phyloP scores from a whole-genome alignment of 495 filamentous ascomycete genomes.

The Glonium stellatum region DNA sequence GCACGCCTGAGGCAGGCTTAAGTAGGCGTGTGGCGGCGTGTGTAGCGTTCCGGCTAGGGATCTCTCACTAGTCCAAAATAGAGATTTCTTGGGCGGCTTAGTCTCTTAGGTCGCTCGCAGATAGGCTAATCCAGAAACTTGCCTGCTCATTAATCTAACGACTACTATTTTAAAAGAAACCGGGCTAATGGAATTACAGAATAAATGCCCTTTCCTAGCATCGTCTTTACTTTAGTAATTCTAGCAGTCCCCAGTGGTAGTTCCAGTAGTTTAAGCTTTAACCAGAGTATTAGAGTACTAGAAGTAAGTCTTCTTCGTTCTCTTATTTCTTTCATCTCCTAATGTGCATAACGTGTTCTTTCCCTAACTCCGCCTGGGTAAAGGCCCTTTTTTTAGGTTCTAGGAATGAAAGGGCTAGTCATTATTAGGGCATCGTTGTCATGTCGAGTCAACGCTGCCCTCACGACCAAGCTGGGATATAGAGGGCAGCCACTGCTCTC shows the following conservation, averaged over 20 bases:
- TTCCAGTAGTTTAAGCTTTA: background rate
- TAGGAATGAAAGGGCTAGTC: background rate
- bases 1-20: constrained; percentile 3
- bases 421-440: constrained; percentile 8
- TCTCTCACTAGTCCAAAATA: background rate
- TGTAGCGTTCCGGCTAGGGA: background rate
- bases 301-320: no score
- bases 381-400: background rate
- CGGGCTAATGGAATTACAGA: no score
- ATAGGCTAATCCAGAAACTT: no score
- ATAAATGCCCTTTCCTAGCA: no score
- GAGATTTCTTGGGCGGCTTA: background rate
- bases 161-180: no score
- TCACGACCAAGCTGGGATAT: constrained; percentile 11
- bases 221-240: no score
- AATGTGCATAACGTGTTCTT: constrained; percentile 23
- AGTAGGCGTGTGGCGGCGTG: constrained; percentile 9
- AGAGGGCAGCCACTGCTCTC: constrained; percentile 21
- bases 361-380: background rate
- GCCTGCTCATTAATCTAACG: no score
- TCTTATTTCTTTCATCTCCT: background rate
- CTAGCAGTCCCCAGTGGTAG: no score
- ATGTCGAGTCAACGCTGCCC: no score
- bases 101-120: no score
- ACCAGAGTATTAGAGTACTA: background rate